phyloP scores from a whole-genome alignment of 2,329 filamentous ascomycete species.

The Paecilomyces sp. region DNA sequence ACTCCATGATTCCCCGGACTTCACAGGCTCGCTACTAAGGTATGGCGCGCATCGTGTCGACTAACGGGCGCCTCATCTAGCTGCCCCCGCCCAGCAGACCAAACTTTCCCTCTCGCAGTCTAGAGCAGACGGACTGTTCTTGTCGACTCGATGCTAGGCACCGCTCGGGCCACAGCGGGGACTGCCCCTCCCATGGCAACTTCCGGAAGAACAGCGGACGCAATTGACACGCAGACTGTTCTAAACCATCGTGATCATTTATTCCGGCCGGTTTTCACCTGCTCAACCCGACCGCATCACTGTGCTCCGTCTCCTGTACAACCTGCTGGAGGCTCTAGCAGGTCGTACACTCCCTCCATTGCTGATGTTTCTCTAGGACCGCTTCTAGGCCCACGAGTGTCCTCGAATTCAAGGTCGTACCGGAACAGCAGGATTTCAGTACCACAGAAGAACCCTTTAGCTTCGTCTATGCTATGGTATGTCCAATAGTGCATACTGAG shows the following conservation, averaged over 20 bases:
- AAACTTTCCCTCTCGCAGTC: background rate
- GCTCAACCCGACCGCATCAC: background rate
- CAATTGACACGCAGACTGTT: background rate
- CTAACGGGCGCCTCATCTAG: background rate
- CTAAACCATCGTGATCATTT: background rate
- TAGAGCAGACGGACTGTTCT: background rate
- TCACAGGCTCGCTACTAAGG: background rate
- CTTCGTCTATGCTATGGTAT: background rate
- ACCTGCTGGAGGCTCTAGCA: background rate
- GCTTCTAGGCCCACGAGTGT: background rate
- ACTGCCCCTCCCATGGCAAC: background rate
- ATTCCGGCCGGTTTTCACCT: background rate
- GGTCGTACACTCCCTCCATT: background rate
- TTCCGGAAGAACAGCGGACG: background rate
- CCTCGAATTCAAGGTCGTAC: background rate
- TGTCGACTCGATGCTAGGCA: background rate
- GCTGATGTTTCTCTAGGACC: background rate
- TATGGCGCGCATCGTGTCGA: background rate
- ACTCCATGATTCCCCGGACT: background rate
- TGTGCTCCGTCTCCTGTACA: background rate
- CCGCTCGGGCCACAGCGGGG: background rate
- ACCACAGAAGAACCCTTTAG: background rate
- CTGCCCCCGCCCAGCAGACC: background rate
- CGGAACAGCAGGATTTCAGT: background rate
- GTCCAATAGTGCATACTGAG: background rate